phyloP scores from a whole-genome alignment of 768 basidiomycete species.

The Guyanaporus albipodus region DNA sequence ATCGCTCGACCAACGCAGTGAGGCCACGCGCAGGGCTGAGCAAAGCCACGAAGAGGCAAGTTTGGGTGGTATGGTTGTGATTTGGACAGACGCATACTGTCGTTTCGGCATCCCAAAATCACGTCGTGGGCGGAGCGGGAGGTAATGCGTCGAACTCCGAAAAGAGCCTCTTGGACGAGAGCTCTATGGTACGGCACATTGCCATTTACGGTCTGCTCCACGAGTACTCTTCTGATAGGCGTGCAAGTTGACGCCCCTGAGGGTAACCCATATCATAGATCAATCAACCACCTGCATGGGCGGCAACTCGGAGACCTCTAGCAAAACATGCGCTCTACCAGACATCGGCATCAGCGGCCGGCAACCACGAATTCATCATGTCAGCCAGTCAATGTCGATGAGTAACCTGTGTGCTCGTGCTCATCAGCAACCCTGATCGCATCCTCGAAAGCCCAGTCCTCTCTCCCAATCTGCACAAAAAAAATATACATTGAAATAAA shows the following conservation, averaged over 20 bases:
- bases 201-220: not conserved
- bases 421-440: too few relatives aligned
- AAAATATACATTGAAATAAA: conserved; percentile 33
- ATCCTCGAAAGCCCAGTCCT: too few relatives aligned
- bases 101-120: conserved; percentile 1
- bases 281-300: too few relatives aligned
- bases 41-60: not conserved
- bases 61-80: not conserved
- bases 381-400: too few relatives aligned
- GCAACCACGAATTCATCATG: too few relatives aligned
- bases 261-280: too few relatives aligned
- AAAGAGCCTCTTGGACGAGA: not conserved
- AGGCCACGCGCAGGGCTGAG: conserved; percentile 23
- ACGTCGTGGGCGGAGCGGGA: conserved; percentile 1
- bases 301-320: too few relatives aligned
- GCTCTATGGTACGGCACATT: not conserved
- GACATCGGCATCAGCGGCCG: too few relatives aligned
- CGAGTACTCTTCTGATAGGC: too few relatives aligned
- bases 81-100: not conserved
- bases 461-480: not conserved
- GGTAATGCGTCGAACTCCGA: not conserved
- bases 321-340: too few relatives aligned
- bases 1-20: conserved; percentile 49
- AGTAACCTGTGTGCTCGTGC: too few relatives aligned
- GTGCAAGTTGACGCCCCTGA: not conserved